Evolutionary conservation across 176 grass and related monocot species (phyloP).

Genomic region (Melocanna baccifera): DNA sequence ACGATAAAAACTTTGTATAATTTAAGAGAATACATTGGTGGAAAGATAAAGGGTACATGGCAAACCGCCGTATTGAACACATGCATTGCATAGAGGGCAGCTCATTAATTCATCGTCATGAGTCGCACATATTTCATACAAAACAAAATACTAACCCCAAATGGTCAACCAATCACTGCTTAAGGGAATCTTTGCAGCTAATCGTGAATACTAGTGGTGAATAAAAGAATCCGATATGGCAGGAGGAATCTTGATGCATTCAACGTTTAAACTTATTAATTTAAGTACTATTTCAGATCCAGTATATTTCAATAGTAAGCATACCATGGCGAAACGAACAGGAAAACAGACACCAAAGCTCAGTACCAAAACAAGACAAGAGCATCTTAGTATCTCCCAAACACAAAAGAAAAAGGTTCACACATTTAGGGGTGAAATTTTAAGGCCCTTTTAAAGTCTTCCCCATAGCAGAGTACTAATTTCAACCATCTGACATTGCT

Average conservation of each 20-base stretch:
- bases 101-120: not conserved
- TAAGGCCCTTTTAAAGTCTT: not conserved
- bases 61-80: not conserved
- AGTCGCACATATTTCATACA: not conserved
- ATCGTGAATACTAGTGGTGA: not conserved
- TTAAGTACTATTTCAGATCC: not conserved
- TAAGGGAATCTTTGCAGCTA: conserved; percentile 6
- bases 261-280: not conserved
- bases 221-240: not conserved
- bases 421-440: not conserved
- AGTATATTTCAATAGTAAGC: not conserved
- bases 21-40: not conserved
- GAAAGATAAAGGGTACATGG: not conserved
- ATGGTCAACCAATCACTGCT: not conserved
- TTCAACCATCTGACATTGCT: not conserved
- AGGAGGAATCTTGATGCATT: not conserved
- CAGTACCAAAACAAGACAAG: not conserved
- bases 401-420: not conserved
- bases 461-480: not conserved
- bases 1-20: not conserved
- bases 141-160: not conserved
- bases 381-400: not conserved
- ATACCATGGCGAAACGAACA: not conserved
- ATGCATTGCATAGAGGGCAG: not conserved
- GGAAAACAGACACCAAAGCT: not conserved